Conservation (phyloP, 164 flowering plant species). For the Stephania japonica region DNA sequence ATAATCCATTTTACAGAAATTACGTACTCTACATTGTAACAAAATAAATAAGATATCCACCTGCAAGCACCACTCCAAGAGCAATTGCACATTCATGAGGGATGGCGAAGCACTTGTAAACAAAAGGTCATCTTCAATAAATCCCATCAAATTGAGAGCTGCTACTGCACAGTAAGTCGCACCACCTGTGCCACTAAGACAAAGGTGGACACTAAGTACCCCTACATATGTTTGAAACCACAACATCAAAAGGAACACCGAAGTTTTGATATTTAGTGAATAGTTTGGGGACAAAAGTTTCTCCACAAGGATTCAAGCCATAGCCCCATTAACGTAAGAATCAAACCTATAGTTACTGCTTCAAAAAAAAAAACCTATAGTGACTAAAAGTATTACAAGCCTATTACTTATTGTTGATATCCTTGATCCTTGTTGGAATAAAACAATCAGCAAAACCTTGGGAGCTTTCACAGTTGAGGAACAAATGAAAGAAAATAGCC, state of each 20-base stretch:
- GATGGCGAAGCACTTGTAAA: conserved; percentile 34
- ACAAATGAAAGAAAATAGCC: neutral
- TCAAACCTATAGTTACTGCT: no score
- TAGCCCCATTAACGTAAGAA: neutral
- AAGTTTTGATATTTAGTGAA: neutral
- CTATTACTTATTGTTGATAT: no score
- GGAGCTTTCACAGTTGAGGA: neutral
- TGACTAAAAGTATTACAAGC: no score
- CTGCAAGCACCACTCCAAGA: conserved; percentile 87
- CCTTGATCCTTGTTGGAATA: no score
- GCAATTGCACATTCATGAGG: conserved; percentile 44
- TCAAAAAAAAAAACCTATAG: no score
- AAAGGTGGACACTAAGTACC: conserved; percentile 13
- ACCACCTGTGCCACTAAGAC: conserved; percentile 85
- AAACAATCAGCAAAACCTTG: neutral
- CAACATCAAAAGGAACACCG: neutral
- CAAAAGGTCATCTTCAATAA: conserved; percentile 50
- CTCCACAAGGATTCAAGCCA: neutral
- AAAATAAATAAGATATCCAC: conserved; percentile 22
- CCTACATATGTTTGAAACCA: neutral
- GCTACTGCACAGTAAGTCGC: conserved; percentile 94
- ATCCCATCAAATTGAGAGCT: conserved; percentile 89
- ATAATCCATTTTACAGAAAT: neutral
- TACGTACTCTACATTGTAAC: neutral
- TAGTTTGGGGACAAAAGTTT: neutral